Evolutionary conservation across 2,329 filamentous ascomycete genomes (phyloP).

Genomic region (Paecilomyces formosus): DNA sequence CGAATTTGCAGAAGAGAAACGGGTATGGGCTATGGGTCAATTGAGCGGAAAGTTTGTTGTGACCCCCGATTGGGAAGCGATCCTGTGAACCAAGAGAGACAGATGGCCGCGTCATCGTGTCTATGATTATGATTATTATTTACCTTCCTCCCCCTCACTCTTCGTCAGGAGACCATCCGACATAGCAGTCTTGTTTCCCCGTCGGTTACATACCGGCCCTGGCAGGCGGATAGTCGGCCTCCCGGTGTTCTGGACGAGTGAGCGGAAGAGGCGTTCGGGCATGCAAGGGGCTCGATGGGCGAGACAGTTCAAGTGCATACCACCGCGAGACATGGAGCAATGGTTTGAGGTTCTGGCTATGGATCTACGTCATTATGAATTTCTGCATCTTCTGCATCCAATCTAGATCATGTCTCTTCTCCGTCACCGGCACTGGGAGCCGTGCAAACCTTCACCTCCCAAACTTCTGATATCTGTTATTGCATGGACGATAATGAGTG

Average conservation of each 20-base stretch:
- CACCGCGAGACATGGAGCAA: neutral
- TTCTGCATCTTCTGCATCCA: too few relatives aligned
- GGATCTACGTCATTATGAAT: neutral
- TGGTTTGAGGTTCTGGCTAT: neutral
- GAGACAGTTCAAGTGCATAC: neutral
- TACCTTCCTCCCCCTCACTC: neutral
- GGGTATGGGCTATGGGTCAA: conserved; percentile 52
- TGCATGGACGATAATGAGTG: neutral
- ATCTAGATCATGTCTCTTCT: neutral
- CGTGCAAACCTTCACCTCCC: neutral
- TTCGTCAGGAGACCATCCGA: neutral
- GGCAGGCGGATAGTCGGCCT: neutral
- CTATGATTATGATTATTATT: neutral
- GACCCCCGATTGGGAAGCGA: conserved; percentile 52
- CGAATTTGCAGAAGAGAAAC: conserved; percentile 27
- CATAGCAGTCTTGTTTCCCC: neutral
- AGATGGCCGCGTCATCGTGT: neutral
- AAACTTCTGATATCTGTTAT: neutral
- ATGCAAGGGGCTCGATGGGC: neutral
- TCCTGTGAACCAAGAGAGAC: conserved; percentile 20
- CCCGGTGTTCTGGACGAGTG: neutral
- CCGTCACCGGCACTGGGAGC: neutral
- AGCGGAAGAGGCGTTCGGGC: neutral
- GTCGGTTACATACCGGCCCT: neutral
- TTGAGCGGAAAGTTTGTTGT: conserved; percentile 60